phyloP scores from a whole-genome alignment of 1,139 yeast genomes.

The Sugiyamaella pinicola region DNA sequence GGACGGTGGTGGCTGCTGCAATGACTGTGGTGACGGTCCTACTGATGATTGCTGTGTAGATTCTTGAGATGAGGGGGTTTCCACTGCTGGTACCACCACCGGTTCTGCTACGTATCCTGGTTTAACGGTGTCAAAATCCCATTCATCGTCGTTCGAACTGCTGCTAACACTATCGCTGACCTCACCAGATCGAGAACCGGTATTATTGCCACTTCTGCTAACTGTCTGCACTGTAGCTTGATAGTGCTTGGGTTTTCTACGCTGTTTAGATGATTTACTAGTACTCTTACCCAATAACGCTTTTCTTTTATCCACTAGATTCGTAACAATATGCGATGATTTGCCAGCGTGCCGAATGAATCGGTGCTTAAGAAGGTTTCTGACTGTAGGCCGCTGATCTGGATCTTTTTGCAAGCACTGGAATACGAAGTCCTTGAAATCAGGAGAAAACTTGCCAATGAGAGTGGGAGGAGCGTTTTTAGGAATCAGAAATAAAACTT shows the following conservation, averaged over 20 bases:
- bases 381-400: constrained; percentile 57
- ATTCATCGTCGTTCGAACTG: constrained; percentile 39
- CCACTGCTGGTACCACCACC: neutral
- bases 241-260: constrained; percentile 25
- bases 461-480: constrained; percentile 54
- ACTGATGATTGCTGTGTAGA: no score
- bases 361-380: constrained; percentile 58
- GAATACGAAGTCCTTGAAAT: constrained; percentile 64
- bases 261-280: neutral
- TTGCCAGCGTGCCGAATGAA: constrained; percentile 55
- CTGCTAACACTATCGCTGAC: constrained; percentile 7
- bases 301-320: constrained; percentile 12
- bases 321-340: constrained; percentile 36
- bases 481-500: constrained; percentile 65
- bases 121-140: constrained; percentile 47
- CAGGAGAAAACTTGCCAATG: constrained; percentile 47
- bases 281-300: neutral
- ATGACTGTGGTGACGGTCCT: no score
- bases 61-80: no score
- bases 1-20: neutral
- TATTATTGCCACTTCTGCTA: constrained; percentile 21
- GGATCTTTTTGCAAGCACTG: constrained; percentile 69
- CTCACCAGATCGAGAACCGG: neutral
- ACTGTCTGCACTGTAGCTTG: constrained; percentile 30
- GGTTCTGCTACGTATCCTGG: constrained; percentile 24